Conservation (phyloP, 1,284 basidiomycete species). For the Phellopilus nigrolimitatus region DNA sequence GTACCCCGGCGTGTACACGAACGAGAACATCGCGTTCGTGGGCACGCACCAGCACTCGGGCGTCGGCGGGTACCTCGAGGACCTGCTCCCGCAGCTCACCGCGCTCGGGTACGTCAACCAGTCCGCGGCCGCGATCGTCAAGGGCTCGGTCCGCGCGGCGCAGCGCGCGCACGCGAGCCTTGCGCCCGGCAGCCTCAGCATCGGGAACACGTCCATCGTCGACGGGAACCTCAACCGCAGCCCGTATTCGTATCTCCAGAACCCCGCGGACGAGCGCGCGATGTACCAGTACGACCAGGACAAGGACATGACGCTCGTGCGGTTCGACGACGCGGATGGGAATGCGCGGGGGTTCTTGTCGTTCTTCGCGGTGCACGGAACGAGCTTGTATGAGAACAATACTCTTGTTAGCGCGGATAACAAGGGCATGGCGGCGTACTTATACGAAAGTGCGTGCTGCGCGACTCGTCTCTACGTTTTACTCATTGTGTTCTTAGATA, state of each 20-base stretch:
- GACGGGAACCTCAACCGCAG: constrained; percentile 72
- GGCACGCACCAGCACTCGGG: constrained; percentile 78
- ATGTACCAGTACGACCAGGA: constrained; percentile 66
- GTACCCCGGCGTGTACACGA: constrained; percentile 62
- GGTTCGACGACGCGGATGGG: constrained; percentile 56
- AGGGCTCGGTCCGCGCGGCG: constrained; percentile 66
- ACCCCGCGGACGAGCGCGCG: constrained; percentile 63
- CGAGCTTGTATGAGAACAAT: constrained; percentile 76
- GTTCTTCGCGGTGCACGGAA: constrained; percentile 81
- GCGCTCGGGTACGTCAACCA: constrained; percentile 69
- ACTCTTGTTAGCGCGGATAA: constrained; percentile 74
- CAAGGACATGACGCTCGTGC: constrained; percentile 62
- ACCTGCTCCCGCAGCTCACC: constrained; percentile 74
- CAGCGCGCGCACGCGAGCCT: constrained; percentile 63
- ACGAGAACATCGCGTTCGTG: constrained; percentile 71
- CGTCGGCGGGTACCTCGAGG: constrained; percentile 74
- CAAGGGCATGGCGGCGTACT: constrained; percentile 77
- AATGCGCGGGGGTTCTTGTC: constrained; percentile 61
- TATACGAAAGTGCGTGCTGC: constrained; percentile 63
- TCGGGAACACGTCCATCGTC: constrained; percentile 65
- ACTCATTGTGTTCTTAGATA: constrained; percentile 35
- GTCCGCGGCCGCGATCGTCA: constrained; percentile 64
- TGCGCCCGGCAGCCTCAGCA: constrained; percentile 50
- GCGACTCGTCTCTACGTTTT: not conserved
- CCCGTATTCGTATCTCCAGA: constrained; percentile 68